Conservation (phyloP, 1,139 yeast genomes). For the Geotrichum europaeum region DNA sequence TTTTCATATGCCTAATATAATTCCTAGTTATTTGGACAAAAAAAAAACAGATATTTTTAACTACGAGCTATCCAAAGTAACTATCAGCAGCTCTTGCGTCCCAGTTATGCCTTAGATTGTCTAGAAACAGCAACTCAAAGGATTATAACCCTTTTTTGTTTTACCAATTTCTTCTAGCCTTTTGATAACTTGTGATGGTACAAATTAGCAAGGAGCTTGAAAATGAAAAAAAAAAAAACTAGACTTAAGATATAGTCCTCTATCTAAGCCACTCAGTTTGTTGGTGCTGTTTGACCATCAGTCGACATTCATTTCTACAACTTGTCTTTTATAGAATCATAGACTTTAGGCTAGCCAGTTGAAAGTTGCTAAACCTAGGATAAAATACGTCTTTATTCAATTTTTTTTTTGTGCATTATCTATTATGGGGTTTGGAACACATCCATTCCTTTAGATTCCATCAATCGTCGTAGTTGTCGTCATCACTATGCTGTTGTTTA, state of each 20-base stretch:
- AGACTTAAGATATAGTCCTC: not conserved
- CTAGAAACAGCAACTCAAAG: too few species aligned
- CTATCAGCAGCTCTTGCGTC: too few species aligned
- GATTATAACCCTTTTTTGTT: too few species aligned
- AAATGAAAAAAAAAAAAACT: not conserved
- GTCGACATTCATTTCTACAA: not conserved
- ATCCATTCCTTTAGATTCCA: not conserved
- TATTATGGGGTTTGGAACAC: not conserved
- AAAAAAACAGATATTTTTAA: too few species aligned
- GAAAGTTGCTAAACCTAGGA: not conserved
- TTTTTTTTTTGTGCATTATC: constrained; percentile 1
- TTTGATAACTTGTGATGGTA: not conserved
- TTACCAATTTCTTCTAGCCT: not conserved
- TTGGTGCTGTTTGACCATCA: not conserved
- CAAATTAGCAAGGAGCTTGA: too few species aligned
- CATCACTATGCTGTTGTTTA: not conserved
- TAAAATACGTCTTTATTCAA: not conserved
- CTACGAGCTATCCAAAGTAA: too few species aligned
- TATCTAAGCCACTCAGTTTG: not conserved
- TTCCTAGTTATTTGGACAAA: too few species aligned
- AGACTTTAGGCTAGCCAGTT: not conserved
- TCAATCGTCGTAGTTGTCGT: not conserved
- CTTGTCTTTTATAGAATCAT: not conserved
- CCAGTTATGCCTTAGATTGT: too few species aligned
- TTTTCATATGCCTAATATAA: too few species aligned